Evolutionary conservation across 129 eudicot species (phyloP), one percentile per base, ranked within the genome.

Genomic region (Daucus carota): DNA sequence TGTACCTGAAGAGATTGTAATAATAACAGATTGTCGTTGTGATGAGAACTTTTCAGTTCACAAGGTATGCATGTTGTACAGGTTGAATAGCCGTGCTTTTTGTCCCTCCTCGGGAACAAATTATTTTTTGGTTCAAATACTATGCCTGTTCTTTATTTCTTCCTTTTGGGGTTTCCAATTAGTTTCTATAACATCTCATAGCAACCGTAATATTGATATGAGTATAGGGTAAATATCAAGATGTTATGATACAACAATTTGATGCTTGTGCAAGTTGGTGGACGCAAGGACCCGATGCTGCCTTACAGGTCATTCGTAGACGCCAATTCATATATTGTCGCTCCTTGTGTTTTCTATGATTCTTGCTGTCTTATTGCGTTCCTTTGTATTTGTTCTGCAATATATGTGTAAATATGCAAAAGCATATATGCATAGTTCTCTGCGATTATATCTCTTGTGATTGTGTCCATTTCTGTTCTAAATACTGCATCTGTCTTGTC

Each of bases 251-350:
- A 78, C 88, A 91, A 70, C 92, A 89, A 81, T 91, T 95, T 85
- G 99, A 95, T 83, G 96, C 90, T 73, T 91, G 97, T 87, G 99
- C 99, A 77, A 95, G 99, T 84, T 95, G 99, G 99, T 95, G 99
- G 99, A 95, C 99, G 10, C 99, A 95, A 81, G 99, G 99, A 26
- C 96, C 99, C 41, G 84, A 88, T 86, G 86, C 90, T 79, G 80
- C 84, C 54, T 83, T 95, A 81, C 97, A 95, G 97, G 99, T 95
- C 89, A 87, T 83, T 84, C 63, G 78, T 76, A 68, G 48, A 20
- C 77, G 80, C 81, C 73, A n/a, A 34, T 81, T 76, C 59, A 80
- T 36, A 40, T 10, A 66, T 72, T 40, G 79, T n/a, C n/a, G n/a
- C 46, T 62, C 22, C 43, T 26, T 66, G 31, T 5, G 36, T 1